Evolutionary conservation across 1,139 yeast genomes (phyloP).

Genomic region (Magnusiomyces magnusii): DNA sequence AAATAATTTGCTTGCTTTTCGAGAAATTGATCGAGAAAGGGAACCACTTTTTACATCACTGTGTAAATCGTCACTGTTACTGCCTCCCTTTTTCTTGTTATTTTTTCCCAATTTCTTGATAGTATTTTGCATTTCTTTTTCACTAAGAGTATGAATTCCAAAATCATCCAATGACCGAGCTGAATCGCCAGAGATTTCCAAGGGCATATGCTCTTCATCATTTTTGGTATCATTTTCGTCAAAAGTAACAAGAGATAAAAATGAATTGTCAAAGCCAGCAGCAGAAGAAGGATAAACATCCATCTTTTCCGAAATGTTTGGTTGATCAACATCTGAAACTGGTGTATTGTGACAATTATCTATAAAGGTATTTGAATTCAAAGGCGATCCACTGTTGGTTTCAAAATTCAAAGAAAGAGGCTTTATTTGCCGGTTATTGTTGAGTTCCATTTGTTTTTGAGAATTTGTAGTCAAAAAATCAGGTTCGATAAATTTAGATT

Average conservation of each 20-base stretch:
- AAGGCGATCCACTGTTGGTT: not conserved
- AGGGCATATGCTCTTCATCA: too few species aligned
- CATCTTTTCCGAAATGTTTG: too few species aligned
- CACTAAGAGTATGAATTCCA: not conserved
- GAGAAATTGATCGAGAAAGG: not conserved
- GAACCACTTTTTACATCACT: not conserved
- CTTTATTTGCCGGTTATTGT: too few species aligned
- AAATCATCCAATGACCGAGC: too few species aligned
- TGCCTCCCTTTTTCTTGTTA: not conserved
- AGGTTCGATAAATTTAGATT: too few species aligned
- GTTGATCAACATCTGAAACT: too few species aligned
- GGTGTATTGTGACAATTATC: not conserved
- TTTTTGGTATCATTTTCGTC: too few species aligned
- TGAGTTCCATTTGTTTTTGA: not conserved
- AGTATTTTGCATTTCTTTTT: not conserved
- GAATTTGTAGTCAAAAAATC: too few species aligned
- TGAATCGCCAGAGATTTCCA: too few species aligned
- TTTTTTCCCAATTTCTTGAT: not conserved
- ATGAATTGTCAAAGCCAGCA: not conserved
- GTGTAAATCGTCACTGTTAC: not conserved
- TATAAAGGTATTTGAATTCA: not conserved
- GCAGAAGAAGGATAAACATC: too few species aligned
- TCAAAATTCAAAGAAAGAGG: not conserved
- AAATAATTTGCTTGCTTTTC: not conserved
- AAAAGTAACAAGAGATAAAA: not conserved